These are phyloP conservation scores for Cercospora sp. DNA, from an alignment of 2,329 filamentous ascomycete species.

Conservation along the genomic window DNA sequence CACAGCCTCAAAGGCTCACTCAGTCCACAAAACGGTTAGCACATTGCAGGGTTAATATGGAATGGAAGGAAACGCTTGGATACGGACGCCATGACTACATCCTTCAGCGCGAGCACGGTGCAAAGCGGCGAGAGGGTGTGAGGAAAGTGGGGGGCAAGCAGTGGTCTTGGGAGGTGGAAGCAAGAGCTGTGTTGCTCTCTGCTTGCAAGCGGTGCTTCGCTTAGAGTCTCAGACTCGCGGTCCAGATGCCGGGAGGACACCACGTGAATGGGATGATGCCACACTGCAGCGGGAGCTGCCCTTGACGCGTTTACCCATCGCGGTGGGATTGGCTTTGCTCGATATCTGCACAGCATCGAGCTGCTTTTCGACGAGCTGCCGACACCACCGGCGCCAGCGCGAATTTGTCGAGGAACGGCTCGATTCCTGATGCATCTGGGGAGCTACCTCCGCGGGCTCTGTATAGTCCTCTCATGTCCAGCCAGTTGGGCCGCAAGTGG, in stretches of 20 bases:
- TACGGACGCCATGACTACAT: neutral
- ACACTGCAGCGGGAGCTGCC: neutral
- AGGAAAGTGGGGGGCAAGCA: neutral
- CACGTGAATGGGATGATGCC: constrained; percentile 2
- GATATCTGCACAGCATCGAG: neutral
- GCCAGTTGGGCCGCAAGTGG: neutral
- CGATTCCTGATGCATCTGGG: neutral
- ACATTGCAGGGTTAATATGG: neutral
- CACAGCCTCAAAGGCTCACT: neutral
- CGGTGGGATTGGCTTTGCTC: neutral
- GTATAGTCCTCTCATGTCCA: neutral
- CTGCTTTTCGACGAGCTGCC: neutral
- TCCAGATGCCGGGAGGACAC: neutral
- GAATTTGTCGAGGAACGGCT: neutral
- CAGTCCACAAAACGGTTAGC: neutral
- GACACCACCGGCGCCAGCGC: neutral
- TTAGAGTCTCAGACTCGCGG: neutral
- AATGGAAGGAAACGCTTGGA: neutral
- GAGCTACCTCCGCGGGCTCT: neutral
- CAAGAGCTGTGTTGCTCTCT: neutral
- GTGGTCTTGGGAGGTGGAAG: neutral
- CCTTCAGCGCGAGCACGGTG: neutral
- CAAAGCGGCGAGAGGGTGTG: neutral
- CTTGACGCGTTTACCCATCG: neutral
- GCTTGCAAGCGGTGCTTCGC: neutral